These are phyloP conservation scores for Aspergillus asperescens DNA, from an alignment of 495 filamentous ascomycete genomes.

Conservation along the genomic window DNA sequence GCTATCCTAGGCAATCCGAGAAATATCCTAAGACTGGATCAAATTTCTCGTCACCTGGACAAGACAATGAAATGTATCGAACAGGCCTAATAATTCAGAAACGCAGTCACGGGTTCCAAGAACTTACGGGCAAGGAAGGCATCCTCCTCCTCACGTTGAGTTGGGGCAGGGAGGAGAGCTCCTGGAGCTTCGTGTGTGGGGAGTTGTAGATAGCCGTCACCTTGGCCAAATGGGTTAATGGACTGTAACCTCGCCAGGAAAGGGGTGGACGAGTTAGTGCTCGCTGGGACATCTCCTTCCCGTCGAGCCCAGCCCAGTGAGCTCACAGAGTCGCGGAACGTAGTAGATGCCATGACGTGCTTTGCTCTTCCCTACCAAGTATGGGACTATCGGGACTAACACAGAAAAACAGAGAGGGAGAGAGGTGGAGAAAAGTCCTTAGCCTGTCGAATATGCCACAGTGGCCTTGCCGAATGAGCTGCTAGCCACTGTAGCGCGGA, in stretches of 20 bases:
- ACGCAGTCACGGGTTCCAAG: constrained; percentile 21
- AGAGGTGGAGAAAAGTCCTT: constrained; percentile 17
- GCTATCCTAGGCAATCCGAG: constrained; percentile 11
- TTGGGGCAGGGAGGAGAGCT: constrained; percentile 80
- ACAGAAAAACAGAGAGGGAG: neutral
- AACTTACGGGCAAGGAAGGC: constrained; percentile 93
- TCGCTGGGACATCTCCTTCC: constrained; percentile 71
- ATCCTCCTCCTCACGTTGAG: constrained; percentile 87
- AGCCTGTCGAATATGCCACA: constrained; percentile 23
- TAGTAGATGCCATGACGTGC: constrained; percentile 72
- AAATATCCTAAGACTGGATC: constrained; percentile 37
- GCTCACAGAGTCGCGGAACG: constrained; percentile 91
- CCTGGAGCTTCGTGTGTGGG: constrained; percentile 80
- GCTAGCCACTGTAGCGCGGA: constrained; percentile 18
- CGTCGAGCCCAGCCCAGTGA: constrained; percentile 91
- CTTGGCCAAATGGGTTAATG: constrained; percentile 80
- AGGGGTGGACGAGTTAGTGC: constrained; percentile 66
- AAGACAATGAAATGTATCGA: constrained; percentile 21
- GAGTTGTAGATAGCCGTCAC: constrained; percentile 80
- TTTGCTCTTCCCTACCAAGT: neutral
- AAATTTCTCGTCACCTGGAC: constrained; percentile 40
- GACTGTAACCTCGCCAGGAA: constrained; percentile 77
- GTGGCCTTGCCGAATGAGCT: constrained; percentile 10
- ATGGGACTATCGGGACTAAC: neutral
- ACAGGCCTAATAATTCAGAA: constrained; percentile 5